Conservation (phyloP, 1,284 basidiomycete species). For the Ceraceosorus bombacis region DNA sequence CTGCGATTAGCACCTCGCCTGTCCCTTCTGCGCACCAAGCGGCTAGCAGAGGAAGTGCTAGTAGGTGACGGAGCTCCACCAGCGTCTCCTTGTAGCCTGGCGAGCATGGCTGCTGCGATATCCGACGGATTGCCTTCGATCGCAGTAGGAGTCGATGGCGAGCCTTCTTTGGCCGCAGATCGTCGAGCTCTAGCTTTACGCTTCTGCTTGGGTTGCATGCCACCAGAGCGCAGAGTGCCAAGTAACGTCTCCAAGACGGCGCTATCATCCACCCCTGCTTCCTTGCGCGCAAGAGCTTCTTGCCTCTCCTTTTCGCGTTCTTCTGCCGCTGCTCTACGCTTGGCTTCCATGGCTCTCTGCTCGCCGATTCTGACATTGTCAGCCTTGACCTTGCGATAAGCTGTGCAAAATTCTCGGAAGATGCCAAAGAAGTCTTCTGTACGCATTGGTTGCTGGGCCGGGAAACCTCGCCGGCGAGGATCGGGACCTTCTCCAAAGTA, state of each 20-base stretch:
- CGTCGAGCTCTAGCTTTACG: slow-evolving; percentile 26
- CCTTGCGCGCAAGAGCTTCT: slow-evolving; percentile 39
- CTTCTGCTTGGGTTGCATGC: slow-evolving; percentile 37
- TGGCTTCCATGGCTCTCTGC: slow-evolving; percentile 42
- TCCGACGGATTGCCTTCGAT: slow-evolving; percentile 25
- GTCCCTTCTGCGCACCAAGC: slow-evolving; percentile 13
- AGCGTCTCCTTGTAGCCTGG: slow-evolving; percentile 33
- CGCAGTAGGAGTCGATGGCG: not conserved
- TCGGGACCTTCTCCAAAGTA: slow-evolving; percentile 47
- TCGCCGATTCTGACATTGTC: slow-evolving; percentile 43
- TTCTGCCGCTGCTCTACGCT: slow-evolving; percentile 41
- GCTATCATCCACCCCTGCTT: slow-evolving; percentile 43
- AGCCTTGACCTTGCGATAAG: slow-evolving; percentile 45
- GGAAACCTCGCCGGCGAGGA: slow-evolving; percentile 43
- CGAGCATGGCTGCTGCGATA: slow-evolving; percentile 41
- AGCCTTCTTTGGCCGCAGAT: slow-evolving; percentile 1
- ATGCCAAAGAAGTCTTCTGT: slow-evolving; percentile 49
- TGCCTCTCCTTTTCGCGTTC: slow-evolving; percentile 41
- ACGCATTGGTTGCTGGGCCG: slow-evolving; percentile 36
- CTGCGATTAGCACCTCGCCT: too few species aligned
- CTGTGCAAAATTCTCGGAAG: slow-evolving; percentile 44
- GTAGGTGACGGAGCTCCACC: not conserved
- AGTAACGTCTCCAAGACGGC: slow-evolving; percentile 46
- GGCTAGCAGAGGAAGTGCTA: slow-evolving; percentile 9
- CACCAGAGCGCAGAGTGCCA: slow-evolving; percentile 37